Evolutionary conservation across 2,329 filamentous ascomycete species (phyloP).

Genomic region (Fusarium euwallaceae): DNA sequence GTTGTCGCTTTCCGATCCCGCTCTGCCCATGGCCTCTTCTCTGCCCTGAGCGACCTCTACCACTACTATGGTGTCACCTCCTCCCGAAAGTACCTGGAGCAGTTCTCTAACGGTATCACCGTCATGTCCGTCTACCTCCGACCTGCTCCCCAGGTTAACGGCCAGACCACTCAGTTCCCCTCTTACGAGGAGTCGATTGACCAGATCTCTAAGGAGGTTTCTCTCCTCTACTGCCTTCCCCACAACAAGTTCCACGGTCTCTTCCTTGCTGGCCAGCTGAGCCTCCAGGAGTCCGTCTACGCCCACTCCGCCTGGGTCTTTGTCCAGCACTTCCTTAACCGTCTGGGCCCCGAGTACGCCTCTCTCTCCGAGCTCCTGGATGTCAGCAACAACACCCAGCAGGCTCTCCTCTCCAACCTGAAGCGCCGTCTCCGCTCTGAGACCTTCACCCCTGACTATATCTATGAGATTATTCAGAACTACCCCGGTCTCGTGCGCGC

Average conservation of each 20-base stretch:
- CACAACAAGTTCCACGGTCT: slow-evolving; percentile 95
- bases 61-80: slow-evolving; percentile 99
- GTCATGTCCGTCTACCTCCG: slow-evolving; percentile 96
- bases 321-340: slow-evolving; percentile 97
- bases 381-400: slow-evolving; percentile 83
- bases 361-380: slow-evolving; percentile 87
- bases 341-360: slow-evolving; percentile 90
- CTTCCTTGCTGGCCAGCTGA: slow-evolving; percentile 88
- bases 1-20: slow-evolving; percentile 95
- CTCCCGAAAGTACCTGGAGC: slow-evolving; percentile 96
- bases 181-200: slow-evolving; percentile 95
- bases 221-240: slow-evolving; percentile 95
- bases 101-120: slow-evolving; percentile 98
- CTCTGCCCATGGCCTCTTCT: slow-evolving; percentile 93
- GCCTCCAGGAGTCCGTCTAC: slow-evolving; percentile 96
- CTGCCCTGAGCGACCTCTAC: slow-evolving; percentile 93
- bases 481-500: slow-evolving; percentile 90
- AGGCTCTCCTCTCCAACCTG: slow-evolving; percentile 89
- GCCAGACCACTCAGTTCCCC: slow-evolving; percentile 67
- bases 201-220: slow-evolving; percentile 99
- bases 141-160: slow-evolving; percentile 69
- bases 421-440: slow-evolving; percentile 96
- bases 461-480: slow-evolving; percentile 93
- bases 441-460: slow-evolving; percentile 98
- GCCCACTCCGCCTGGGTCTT: slow-evolving; percentile 98